These are phyloP conservation scores for Globisporangium paddicum DNA, from an alignment of 352 stramenopile genomes.

Conservation along the genomic window DNA sequence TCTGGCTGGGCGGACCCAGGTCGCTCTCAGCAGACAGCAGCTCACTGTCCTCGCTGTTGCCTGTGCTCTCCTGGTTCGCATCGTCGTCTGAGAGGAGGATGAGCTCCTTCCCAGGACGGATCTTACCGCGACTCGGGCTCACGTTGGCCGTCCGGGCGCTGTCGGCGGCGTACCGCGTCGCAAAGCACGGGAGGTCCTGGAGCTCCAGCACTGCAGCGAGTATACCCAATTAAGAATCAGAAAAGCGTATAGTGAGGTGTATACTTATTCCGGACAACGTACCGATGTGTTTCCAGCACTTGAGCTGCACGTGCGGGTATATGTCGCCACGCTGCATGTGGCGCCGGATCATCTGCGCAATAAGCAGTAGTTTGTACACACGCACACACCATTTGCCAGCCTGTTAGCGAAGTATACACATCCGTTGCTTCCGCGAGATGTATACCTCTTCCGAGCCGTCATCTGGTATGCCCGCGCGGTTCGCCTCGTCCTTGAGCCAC, in stretches of 20 bases:
- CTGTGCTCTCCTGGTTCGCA: constrained; percentile 19
- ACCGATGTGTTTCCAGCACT: constrained; percentile 80
- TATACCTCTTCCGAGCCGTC: constrained; percentile 67
- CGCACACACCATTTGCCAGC: neutral
- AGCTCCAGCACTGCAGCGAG: constrained; percentile 59
- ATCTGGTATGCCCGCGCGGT: constrained; percentile 49
- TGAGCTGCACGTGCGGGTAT: constrained; percentile 51
- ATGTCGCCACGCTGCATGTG: constrained; percentile 71
- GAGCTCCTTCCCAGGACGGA: constrained; percentile 72
- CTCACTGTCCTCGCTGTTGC: constrained; percentile 11
- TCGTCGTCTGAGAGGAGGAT: constrained; percentile 64
- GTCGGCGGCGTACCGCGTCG: constrained; percentile 10
- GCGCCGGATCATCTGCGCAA: constrained; percentile 51
- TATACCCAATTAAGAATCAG: too few relatives aligned
- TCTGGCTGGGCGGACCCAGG: neutral
- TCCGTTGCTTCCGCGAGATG: neutral
- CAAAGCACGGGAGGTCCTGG: constrained; percentile 52
- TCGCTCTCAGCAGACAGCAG: constrained; percentile 17
- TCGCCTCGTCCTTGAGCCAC: constrained; percentile 65
- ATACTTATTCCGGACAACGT: constrained; percentile 2
- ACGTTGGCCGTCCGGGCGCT: constrained; percentile 10
- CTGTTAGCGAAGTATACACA: neutral
- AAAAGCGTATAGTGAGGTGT: neutral
- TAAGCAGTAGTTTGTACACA: neutral
- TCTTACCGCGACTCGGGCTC: constrained; percentile 68